Evolutionary conservation across 306 rosid species (phyloP), one percentile per base, ranked within the genome.

Genomic region (Echinosophora koreensis): DNA sequence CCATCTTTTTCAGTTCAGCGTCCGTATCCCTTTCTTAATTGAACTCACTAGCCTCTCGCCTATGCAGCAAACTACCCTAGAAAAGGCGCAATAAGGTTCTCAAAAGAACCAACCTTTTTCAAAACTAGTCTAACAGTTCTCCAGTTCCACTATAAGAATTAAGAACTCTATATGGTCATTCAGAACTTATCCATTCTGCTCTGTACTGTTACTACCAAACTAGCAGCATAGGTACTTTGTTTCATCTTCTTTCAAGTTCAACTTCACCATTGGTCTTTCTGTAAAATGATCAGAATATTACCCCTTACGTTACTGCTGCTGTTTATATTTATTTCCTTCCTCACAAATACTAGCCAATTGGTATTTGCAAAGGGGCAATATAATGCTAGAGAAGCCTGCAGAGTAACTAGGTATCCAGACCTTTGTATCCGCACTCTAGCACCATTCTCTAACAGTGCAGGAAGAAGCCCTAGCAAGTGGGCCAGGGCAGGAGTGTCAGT

Each of bases 401-500:
- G 77, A 3, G 92, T 87, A 57, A 89, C 94, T 0, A 82, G 71
- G 76, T 81, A 89, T 41, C 86, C 61, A 0, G 62, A 84, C 17
- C 70, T 91, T 13, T 91, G 97, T 50, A 38, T 86, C 58, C 87
- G 17, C 64, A 62, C 89, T 0, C 86, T 91, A 14, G 62, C 88
- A 4, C 66, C 89, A 8, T 91, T 87, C 79, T 87, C 97, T 1
- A 38, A 9, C 69, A 35, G 30, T 4, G 90, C 88, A 3, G 86
- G 84, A 84, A 76, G 77, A 28, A 89, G 93, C 80, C 92, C 90
- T 0, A 55, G 86, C 66, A 79, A 34, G 69, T 91, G 97, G 94
- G 97, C 97, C 9, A 18, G 90, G 42, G 90, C 88, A 8, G 90
- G 90, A 22, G 89, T 91, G 62, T 86, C 97, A 1, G 97, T 91